These are phyloP conservation scores for Debaryomyces fabryi DNA, from an alignment of 1,139 yeast genomes.

Conservation along the genomic window DNA sequence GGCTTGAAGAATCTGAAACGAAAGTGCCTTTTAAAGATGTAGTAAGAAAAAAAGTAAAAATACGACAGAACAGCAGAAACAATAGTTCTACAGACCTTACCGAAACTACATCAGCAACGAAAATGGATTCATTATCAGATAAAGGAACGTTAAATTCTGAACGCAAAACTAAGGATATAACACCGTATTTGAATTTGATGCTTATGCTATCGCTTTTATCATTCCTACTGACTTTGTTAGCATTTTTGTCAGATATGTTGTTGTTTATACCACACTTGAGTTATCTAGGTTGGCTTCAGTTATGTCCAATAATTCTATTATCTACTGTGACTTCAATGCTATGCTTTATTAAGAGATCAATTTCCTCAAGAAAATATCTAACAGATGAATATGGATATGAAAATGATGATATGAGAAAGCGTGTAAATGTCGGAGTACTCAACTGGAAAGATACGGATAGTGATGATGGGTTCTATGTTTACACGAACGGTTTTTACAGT, in stretches of 20 bases:
- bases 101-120: neutral
- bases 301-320: conserved; percentile 40
- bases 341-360: conserved; percentile 45
- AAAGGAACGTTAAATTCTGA: neutral
- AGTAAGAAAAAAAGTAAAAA: neutral
- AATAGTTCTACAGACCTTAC: neutral
- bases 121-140: neutral
- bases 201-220: conserved; percentile 36
- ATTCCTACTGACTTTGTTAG: conserved; percentile 42
- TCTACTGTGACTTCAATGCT: conserved; percentile 41
- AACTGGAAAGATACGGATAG: conserved; percentile 37
- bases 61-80: neutral
- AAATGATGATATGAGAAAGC: conserved; percentile 43
- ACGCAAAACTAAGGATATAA: conserved; percentile 23
- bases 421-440: conserved; percentile 22
- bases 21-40: neutral
- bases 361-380: conserved; percentile 40
- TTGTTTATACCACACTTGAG: conserved; percentile 44
- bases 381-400: conserved; percentile 33
- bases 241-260: conserved; percentile 44
- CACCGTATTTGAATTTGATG: conserved; percentile 37
- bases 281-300: conserved; percentile 49
- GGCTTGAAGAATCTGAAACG: conserved; percentile 1
- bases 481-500: conserved; percentile 47
- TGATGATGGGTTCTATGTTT: conserved; percentile 51